Base-by-base conservation (phyloP, 2,329 filamentous ascomycete genomes). In the Ceratocystis eucalypticola region DNA sequence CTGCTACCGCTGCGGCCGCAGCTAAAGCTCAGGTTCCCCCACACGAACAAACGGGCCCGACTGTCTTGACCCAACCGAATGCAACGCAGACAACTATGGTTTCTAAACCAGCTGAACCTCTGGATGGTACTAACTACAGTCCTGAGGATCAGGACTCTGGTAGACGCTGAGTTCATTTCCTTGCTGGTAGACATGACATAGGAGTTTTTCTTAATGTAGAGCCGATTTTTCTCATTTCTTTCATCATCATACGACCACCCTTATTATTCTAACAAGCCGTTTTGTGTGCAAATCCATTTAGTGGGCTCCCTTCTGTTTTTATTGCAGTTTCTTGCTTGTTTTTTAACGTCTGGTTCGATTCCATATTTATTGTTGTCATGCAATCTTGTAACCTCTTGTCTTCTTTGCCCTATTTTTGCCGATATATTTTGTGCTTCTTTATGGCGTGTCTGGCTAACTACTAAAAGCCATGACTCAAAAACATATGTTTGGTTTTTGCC, bases 101-200 rank as follows among this genome's bases (percentile, higher is more conserved):
- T 37, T 80, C 80, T 48, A 77, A 80, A 66, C 77, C 79, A 1
- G 77, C 79, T 4, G 75, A 77, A 17, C 80, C 88, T 79, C 74
- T 89, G 20, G 87, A 86, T 25, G 86, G 88, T 74, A 89, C 86
- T 44, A 87, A 78, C 71, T 89, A 89, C 71, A 82, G 84, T 30
- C 86, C 86, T 1, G 55, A 59, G 55, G 87, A 89, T 55, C 78
- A 84, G 65, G 81, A 84, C 65, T 68, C 63, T 55, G 25, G 45
- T 37, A 46, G 62, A 30, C 17, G 22, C 5, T 64, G 30, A 30
- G 44, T 37, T 25, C 41, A 12, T 4, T 41, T 41, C 37, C 10
- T 41, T 41, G 37, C 37, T 15, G 37, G 12, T 41, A 12, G 12
- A 41, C 10, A 41, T 41, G 37, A 41, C 37, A 15, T 41, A 1